Base-by-base conservation (phyloP, 768 basidiomycete species). In the Suillus lakei region DNA sequence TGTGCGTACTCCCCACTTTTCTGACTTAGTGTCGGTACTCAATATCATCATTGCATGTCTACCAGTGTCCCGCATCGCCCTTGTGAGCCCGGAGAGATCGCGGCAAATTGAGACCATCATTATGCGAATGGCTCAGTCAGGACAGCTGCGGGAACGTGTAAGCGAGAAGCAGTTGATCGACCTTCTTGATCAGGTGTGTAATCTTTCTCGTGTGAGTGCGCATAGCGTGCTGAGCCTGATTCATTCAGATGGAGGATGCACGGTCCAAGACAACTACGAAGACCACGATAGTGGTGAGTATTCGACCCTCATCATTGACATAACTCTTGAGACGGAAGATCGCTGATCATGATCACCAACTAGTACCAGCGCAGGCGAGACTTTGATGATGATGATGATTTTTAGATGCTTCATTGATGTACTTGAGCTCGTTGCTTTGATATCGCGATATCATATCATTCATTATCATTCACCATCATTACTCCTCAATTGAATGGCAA, bases 51-150 rank as follows among this genome's bases (percentile, higher is more conserved):
- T 48, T 23, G 56, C 10, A 26, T 63, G 28, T 34, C 46, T 30
- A 32, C 59, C 72, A 97, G 95, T 96, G 63, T 89, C 92, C 12
- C 88, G 96, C 58, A 96, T 97, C 68, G 86, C 90, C 5, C 87
- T 97, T 34, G 95, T 96, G 70, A 91, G 92, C 68, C 90, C 93
- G 0, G 88, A 92, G 46, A 82, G 93, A 73, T 91, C 93, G 21
- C 84, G 84, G 67, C 88, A 94, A 74, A 92, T 97, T 69, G 92
- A 96, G 77, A 80, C 79, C 4, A 87, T 95, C 64, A 81, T 97
- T 38, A 69, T 91, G 46, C 84, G 92, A 46, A 94, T 95, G 91
- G 93, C 89, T 9, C 92, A 94, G 78, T 82, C 86, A 1, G 93
- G 95, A 8, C 93, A 95, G 74, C 75, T 97, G 44, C 84, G 90